phyloP scores from a whole-genome alignment of 169 alveolate genomes.

The Cryptosporidium meleagridis region DNA sequence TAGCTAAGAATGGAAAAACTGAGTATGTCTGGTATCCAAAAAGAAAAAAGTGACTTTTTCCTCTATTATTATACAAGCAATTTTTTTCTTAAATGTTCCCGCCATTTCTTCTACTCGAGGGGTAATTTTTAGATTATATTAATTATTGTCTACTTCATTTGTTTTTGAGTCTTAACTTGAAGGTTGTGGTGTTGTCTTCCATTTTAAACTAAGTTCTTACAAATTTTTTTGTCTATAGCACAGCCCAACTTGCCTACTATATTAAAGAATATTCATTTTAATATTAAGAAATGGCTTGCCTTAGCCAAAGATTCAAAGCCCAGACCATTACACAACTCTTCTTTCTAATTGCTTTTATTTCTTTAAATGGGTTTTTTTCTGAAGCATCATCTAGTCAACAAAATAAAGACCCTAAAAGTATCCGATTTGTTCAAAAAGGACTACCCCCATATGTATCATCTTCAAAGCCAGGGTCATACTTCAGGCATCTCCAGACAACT shows the following conservation, averaged over 20 bases:
- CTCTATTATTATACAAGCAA: too few species aligned
- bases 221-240: not conserved
- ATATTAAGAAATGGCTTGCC: not conserved
- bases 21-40: constrained; percentile 60
- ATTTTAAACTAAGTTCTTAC: too few species aligned
- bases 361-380: not conserved
- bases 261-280: not conserved
- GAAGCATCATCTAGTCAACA: constrained; percentile 1
- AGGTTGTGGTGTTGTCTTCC: not conserved
- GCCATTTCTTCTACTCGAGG: not conserved
- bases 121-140: constrained; percentile 21
- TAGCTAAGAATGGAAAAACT: constrained; percentile 9
- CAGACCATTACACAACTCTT: not conserved
- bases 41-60: constrained; percentile 28
- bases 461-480: constrained; percentile 10
- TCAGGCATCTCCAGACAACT: constrained; percentile 52
- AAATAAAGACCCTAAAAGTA: not conserved
- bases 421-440: not conserved
- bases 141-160: not conserved
- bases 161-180: not conserved
- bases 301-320: not conserved
- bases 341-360: not conserved
- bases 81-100: not conserved
- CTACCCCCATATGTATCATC: constrained; percentile 14
- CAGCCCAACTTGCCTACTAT: not conserved